Conservation (phyloP, 169 alveolate species). For the Perkinsus chesapeaki region DNA sequence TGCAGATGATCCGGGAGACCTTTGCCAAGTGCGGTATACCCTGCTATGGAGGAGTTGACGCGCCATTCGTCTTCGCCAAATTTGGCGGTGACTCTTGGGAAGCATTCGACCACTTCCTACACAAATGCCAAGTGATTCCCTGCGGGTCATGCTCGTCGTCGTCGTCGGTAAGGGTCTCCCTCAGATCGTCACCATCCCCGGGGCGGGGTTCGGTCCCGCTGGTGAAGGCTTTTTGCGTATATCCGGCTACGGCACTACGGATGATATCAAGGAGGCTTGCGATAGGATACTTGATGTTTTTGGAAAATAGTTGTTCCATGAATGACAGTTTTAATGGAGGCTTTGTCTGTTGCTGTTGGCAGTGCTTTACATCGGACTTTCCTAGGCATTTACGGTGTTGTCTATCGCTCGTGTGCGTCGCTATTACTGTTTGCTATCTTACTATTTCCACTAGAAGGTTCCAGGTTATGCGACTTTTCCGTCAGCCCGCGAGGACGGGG, state of each 20-base stretch:
- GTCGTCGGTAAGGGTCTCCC: too few relatives aligned
- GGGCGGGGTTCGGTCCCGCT: background rate
- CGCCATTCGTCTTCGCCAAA: background rate
- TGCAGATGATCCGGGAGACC: background rate
- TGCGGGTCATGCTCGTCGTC: too few relatives aligned
- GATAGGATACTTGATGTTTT: background rate
- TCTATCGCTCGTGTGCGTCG: too few relatives aligned
- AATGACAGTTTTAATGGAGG: background rate
- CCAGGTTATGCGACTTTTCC: too few relatives aligned
- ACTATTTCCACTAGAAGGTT: too few relatives aligned
- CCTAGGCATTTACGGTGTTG: too few relatives aligned
- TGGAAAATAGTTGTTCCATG: background rate
- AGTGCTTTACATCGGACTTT: background rate
- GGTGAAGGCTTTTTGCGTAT: background rate
- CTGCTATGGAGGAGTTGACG: background rate
- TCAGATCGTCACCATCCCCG: background rate
- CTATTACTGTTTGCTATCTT: too few relatives aligned
- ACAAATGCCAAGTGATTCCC: background rate
- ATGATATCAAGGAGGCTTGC: background rate
- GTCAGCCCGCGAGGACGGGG: too few relatives aligned
- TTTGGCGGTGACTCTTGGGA: background rate
- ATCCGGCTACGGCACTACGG: background rate
- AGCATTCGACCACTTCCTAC: background rate
- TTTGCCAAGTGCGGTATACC: background rate
- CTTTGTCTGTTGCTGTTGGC: background rate